Evolutionary conservation across 495 filamentous ascomycete species (phyloP).

Genomic region (Penicillium paxilli): DNA sequence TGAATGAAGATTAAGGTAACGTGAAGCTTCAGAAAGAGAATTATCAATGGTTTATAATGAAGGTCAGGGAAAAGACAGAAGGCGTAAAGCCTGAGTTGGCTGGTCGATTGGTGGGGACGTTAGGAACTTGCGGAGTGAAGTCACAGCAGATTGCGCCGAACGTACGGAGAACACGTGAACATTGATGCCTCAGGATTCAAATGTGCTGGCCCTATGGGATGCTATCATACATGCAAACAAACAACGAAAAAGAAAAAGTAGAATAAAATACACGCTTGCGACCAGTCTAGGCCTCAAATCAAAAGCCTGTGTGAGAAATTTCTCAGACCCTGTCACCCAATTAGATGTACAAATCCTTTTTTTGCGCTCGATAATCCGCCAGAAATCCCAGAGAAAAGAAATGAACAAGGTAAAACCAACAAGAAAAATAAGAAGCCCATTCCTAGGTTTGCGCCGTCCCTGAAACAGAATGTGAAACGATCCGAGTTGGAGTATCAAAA

Average conservation of each 20-base stretch:
- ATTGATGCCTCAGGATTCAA: slow-evolving; percentile 8
- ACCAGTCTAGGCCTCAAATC: neutral
- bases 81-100: neutral
- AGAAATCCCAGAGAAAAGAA: neutral
- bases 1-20: neutral
- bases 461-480: neutral
- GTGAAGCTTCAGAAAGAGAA: too few relatives aligned
- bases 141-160: neutral
- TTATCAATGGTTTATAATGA: too few relatives aligned
- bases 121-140: too few relatives aligned
- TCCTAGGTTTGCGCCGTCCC: neutral
- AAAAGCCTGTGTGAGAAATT: neutral
- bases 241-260: slow-evolving; percentile 9
- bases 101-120: neutral
- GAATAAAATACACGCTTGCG: slow-evolving; percentile 21
- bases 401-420: neutral
- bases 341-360: slow-evolving; percentile 14
- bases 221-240: slow-evolving; percentile 22
- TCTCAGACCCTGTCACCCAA: neutral
- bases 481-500: neutral
- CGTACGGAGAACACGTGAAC: slow-evolving; percentile 6
- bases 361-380: slow-evolving; percentile 7
- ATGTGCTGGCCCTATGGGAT: slow-evolving; percentile 2
- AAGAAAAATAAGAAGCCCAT: neutral
- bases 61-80: neutral